These are phyloP conservation scores for Fusarium fracticaudum DNA, from an alignment of 2,329 filamentous ascomycete species.

Conservation along the genomic window DNA sequence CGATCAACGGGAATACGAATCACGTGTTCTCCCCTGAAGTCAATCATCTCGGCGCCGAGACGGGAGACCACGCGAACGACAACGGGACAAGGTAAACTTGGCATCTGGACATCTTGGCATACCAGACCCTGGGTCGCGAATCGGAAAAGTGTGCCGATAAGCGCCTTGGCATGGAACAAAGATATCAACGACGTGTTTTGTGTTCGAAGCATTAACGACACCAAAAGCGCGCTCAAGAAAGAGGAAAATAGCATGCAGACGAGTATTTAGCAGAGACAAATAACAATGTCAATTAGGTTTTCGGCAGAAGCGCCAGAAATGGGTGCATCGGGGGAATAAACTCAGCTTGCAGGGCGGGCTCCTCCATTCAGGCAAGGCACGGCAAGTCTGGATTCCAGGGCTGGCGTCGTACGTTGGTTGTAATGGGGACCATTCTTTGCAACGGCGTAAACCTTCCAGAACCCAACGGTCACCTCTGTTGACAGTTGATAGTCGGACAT, in stretches of 20 bases:
- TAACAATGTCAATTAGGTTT: slow-evolving; percentile 9
- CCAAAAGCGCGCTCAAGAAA: background rate
- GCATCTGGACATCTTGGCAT: slow-evolving; percentile 37
- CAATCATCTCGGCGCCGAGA: slow-evolving; percentile 10
- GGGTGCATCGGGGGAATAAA: background rate
- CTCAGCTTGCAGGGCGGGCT: background rate
- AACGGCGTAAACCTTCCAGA: slow-evolving; percentile 1
- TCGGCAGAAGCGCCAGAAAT: background rate
- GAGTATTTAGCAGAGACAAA: background rate
- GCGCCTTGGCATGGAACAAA: slow-evolving; percentile 38
- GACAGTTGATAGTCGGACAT: background rate
- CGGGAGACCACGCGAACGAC: slow-evolving; percentile 23
- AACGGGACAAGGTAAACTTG: slow-evolving; percentile 27
- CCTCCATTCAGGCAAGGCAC: background rate
- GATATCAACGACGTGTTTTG: slow-evolving; percentile 17
- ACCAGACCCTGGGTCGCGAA: slow-evolving; percentile 34
- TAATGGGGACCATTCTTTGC: slow-evolving; percentile 10
- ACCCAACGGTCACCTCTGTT: background rate
- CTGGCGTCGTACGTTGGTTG: slow-evolving; percentile 15
- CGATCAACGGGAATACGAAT: slow-evolving; percentile 5
- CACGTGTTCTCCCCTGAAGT: slow-evolving; percentile 11
- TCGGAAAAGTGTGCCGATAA: slow-evolving; percentile 43
- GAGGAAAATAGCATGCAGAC: background rate
- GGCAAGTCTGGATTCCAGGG: slow-evolving; percentile 8
- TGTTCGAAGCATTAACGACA: background rate